phyloP scores from a whole-genome alignment of 257 asterid genomes.

The Nicotiana obtusifolia region DNA sequence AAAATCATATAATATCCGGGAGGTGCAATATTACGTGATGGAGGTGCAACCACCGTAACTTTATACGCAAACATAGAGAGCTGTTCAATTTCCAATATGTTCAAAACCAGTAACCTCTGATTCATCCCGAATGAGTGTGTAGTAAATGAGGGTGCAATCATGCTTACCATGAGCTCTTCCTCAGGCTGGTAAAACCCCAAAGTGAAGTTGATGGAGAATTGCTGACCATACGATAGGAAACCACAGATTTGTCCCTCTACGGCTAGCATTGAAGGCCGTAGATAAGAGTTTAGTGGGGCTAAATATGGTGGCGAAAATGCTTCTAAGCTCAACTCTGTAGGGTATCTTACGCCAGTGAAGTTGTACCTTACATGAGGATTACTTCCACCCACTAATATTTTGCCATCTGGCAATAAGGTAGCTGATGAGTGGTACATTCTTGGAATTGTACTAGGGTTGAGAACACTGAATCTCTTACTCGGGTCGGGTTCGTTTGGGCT shows the following conservation, averaged over 20 bases:
- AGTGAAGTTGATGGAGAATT: slow-evolving; percentile 37
- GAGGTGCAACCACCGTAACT: slow-evolving; percentile 46
- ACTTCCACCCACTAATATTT: slow-evolving; percentile 82
- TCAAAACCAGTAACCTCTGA: slow-evolving; percentile 60
- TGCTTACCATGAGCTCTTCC: slow-evolving; percentile 29
- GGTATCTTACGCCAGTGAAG: slow-evolving; percentile 48
- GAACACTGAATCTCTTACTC: slow-evolving; percentile 38
- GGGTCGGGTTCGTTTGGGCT: slow-evolving; percentile 14
- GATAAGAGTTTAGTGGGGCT: slow-evolving; percentile 19
- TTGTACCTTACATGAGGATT: slow-evolving; percentile 64
- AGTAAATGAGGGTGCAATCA: slow-evolving; percentile 71
- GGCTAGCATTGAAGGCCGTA: slow-evolving; percentile 48
- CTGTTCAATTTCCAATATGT: slow-evolving; percentile 21
- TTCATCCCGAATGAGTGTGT: slow-evolving; percentile 80
- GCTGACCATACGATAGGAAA: slow-evolving; percentile 37
- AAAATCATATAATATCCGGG: slow-evolving; percentile 83
- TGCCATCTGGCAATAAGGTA: slow-evolving; percentile 56
- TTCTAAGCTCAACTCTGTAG: slow-evolving; percentile 63
- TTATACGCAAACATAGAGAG: slow-evolving; percentile 23
- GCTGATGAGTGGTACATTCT: slow-evolving; percentile 79
- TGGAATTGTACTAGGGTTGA: slow-evolving; percentile 41
- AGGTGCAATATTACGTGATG: slow-evolving; percentile 54
- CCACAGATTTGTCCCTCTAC: not conserved
- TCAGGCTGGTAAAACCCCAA: slow-evolving; percentile 20
- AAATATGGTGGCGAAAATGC: slow-evolving; percentile 66